Evolutionary conservation across 331 rosid genomes (phyloP), one percentile per base, ranked within the genome.

Genomic region (Acacia concinna): DNA sequence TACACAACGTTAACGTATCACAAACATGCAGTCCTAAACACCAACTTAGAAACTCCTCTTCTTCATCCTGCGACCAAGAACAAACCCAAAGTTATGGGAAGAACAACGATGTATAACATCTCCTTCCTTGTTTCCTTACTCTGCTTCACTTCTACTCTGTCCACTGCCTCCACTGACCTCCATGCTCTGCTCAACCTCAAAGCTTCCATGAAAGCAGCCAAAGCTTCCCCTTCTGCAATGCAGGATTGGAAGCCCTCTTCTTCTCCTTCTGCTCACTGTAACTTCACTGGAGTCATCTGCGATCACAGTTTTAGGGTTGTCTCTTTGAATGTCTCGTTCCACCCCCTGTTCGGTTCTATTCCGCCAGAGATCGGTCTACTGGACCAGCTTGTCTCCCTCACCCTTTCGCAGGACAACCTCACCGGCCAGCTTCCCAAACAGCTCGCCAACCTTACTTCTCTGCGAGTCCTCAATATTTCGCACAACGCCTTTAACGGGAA

Each of bases 341-440:
- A 78, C 43, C 91, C 89, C 5, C 83, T 91, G 7, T 85, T 73
- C 20, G 97, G 97, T 0, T 7, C 35, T 4, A 2, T 96, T 51
- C 85, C 93, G 0, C 76, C 89, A 28, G 98, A 88, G 83, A 96
- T 93, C 34, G 98, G 98, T 27, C 57, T 70, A 3, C 63, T 96
- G 27, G 80, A 79, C 63, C 88, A 82, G 74, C 87, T 96, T 0
- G 85, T 82, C 30, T 81, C 79, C 40, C 90, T 96, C 76, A 87
- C 91, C 1, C 18, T 96, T 15, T 37, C 87, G 13, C 51, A 17
- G 30, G 15, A 80, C 78, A 93, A 90, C 57, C 90, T 93, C 80
- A 91, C 93, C 0, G 93, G 93, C 0, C 4, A 10, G 2, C 91
- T 95, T 10, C 99, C 98, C 0, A 20, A 9, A 11, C 88, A 87